A percentile compares a stretch with the other conserved stretches of the same genome.
Evolutionary conservation across 2,329 filamentous ascomycete species (phyloP).

Genomic region (Stagonosporopsis vannaccii): DNA sequence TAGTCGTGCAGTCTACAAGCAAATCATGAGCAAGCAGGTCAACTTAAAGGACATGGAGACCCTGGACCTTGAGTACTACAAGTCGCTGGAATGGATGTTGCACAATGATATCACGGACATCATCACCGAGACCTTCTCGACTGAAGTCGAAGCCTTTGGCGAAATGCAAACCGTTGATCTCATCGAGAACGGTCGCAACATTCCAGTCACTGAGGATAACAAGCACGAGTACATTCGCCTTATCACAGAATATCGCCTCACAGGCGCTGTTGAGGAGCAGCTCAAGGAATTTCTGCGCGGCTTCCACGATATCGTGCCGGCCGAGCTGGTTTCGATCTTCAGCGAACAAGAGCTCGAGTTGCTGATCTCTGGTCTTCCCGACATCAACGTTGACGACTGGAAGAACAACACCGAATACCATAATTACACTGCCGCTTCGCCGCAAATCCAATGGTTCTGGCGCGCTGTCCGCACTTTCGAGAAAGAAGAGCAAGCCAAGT

Average conservation of each 20-base stretch:
- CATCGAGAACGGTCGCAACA: conserved; percentile 84
- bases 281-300: conserved; percentile 92
- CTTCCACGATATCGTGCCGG: conserved; percentile 98
- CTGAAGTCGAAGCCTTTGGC: conserved; percentile 93
- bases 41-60: conserved; percentile 99
- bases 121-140: conserved; percentile 93
- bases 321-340: conserved; percentile 94
- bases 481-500: conserved; percentile 97
- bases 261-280: conserved; percentile 91
- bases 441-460: conserved; percentile 99
- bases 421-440: conserved; percentile 92
- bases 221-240: conserved; percentile 97
- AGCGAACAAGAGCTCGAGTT: conserved; percentile 98
- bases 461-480: conserved; percentile 95
- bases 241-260: conserved; percentile 91
- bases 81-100: conserved; percentile 97
- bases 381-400: conserved; percentile 99
- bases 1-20: conserved; percentile 97
- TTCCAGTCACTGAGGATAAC: conserved; percentile 95
- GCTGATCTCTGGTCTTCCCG: conserved; percentile 93
- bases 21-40: conserved; percentile 91
- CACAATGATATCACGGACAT: conserved; percentile 99
- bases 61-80: conserved; percentile 98
- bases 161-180: conserved; percentile 88
- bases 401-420: conserved; percentile 99